Evolutionary conservation across 2,329 filamentous ascomycete species (phyloP).

Genomic region (Endoconidiophora polonica): DNA sequence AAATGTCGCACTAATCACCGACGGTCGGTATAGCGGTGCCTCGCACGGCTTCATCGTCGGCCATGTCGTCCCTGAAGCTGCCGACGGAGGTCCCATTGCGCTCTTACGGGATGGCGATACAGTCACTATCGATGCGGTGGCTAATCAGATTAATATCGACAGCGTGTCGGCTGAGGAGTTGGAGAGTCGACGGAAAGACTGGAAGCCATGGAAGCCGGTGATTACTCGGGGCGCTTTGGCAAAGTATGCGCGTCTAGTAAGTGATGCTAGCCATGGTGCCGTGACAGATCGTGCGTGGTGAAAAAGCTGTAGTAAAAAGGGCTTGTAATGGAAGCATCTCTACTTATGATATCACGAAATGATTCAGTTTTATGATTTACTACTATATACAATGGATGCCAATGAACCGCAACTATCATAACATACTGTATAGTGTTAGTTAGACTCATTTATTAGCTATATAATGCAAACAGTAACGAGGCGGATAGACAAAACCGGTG

Average conservation of each 20-base stretch:
- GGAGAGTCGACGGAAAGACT: conserved; percentile 41
- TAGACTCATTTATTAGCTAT: too few relatives aligned
- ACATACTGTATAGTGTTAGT: too few relatives aligned
- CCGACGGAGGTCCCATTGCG: conserved; percentile 74
- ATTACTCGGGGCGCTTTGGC: conserved; percentile 73
- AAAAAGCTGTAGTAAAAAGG: background rate
- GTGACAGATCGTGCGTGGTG: conserved; percentile 49
- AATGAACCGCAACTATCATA: too few relatives aligned
- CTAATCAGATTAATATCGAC: conserved; percentile 51
- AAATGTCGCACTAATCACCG: conserved; percentile 82
- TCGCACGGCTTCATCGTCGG: conserved; percentile 88
- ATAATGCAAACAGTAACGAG: too few relatives aligned
- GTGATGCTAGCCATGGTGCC: conserved; percentile 80
- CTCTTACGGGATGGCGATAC: conserved; percentile 65
- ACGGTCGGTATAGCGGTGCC: conserved; percentile 77
- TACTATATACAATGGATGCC: background rate
- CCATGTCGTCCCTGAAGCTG: conserved; percentile 82
- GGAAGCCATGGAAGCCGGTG: conserved; percentile 53
- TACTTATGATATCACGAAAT: background rate
- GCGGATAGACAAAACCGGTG: too few relatives aligned
- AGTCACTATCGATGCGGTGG: conserved; percentile 73
- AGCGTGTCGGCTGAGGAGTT: conserved; percentile 56
- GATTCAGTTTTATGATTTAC: background rate
- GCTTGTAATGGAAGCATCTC: background rate
- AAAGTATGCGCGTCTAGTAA: conserved; percentile 77